These are phyloP conservation scores for Blastobotrys parvus DNA, from an alignment of 805 yeast species.

Conservation along the genomic window DNA sequence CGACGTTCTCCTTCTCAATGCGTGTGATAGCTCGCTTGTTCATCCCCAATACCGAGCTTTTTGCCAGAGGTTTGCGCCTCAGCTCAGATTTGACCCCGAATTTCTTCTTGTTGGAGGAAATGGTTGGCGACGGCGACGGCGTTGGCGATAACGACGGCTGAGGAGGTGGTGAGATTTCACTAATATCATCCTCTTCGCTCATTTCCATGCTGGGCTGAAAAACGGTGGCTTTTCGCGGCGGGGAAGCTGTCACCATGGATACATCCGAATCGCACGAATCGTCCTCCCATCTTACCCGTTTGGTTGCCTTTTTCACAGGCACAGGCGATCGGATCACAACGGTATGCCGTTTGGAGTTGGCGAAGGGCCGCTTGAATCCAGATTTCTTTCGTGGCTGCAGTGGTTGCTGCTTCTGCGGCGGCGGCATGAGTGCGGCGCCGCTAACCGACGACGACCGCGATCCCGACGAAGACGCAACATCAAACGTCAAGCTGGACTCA, in stretches of 20 bases:
- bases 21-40: constrained; percentile 6
- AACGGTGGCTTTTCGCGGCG: not conserved
- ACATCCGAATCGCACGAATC: constrained; percentile 1
- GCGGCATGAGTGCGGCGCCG: not conserved
- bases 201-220: not conserved
- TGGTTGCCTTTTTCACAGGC: constrained; percentile 13
- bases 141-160: not conserved
- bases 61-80: constrained; percentile 4
- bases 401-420: not conserved
- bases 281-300: constrained; percentile 23
- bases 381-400: not conserved
- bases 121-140: not conserved
- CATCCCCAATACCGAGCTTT: constrained; percentile 9
- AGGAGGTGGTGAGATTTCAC: not conserved
- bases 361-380: not conserved
- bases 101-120: not conserved
- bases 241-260: not conserved
- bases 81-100: constrained; percentile 14
- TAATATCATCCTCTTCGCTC: not conserved
- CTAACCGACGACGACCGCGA: not conserved
- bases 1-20: constrained; percentile 13
- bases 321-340: constrained; percentile 9
- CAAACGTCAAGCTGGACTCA: not conserved
- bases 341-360: constrained; percentile 5
- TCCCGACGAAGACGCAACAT: too few relatives aligned